A percentile compares a stretch with the other conserved stretches of the same genome.
Conservation (phyloP, 768 basidiomycete species). For the Mycena alexandri region DNA sequence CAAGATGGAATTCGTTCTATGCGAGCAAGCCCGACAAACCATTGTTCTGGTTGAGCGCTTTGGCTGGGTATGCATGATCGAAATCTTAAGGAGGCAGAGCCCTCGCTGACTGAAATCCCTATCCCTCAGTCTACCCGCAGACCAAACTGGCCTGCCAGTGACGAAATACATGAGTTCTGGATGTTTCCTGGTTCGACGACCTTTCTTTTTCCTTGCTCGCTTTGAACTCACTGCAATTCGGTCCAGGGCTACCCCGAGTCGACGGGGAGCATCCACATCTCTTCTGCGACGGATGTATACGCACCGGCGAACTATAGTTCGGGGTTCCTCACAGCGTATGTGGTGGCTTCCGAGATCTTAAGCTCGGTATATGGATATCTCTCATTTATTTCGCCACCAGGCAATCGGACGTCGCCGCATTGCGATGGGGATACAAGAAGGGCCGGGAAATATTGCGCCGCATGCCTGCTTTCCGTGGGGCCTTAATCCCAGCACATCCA, state of each 20-base stretch:
- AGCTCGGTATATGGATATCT: too few species aligned
- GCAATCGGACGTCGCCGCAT: conserved; percentile 42
- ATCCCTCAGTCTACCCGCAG: background rate
- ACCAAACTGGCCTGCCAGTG: conserved; percentile 1
- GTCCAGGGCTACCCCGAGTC: background rate
- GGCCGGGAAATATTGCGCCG: conserved; percentile 55
- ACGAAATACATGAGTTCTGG: background rate
- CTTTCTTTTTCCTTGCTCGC: background rate
- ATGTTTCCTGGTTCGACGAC: background rate
- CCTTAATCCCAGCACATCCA: conserved; percentile 36
- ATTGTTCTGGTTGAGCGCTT: conserved; percentile 45
- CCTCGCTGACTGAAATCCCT: too few species aligned
- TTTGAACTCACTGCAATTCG: background rate
- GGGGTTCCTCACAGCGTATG: conserved; percentile 47
- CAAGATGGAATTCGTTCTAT: conserved; percentile 40
- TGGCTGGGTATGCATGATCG: background rate
- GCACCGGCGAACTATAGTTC: conserved; percentile 50
- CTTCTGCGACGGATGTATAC: conserved; percentile 41
- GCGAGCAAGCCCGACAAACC: conserved; percentile 53
- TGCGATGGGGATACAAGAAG: conserved; percentile 55
- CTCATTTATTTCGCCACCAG: conserved; percentile 3
- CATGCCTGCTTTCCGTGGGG: conserved; percentile 46
- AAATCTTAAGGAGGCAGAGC: too few species aligned
- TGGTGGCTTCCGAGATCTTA: background rate
- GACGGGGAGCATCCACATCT: conserved; percentile 1